phyloP scores from a whole-genome alignment of 805 yeast species.

The Naumovozyma baii region DNA sequence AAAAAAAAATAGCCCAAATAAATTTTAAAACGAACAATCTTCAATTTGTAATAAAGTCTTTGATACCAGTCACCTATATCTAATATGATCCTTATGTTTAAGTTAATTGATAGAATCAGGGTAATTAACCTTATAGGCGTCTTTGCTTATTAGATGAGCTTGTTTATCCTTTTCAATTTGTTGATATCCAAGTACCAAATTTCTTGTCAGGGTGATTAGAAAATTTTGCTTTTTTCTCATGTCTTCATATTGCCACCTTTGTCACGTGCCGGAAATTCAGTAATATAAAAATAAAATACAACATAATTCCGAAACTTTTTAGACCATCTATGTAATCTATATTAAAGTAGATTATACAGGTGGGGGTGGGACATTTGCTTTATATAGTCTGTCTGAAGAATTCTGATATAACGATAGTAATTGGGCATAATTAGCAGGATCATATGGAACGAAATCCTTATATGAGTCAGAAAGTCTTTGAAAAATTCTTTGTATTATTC shows the following conservation, averaged over 20 bases:
- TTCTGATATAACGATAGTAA: conserved; percentile 19
- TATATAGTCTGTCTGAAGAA: conserved; percentile 25
- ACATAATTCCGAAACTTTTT: too few relatives aligned
- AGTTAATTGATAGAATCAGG: too few relatives aligned
- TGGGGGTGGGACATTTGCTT: conserved; percentile 30
- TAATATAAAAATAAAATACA: too few relatives aligned
- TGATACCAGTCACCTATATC: too few relatives aligned
- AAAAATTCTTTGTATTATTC: conserved; percentile 22
- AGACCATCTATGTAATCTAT: too few relatives aligned
- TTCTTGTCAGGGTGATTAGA: not conserved
- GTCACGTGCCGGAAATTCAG: not conserved
- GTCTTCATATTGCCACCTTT: not conserved
- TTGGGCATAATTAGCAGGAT: conserved; percentile 16
- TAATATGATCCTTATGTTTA: too few relatives aligned
- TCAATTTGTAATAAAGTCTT: too few relatives aligned
- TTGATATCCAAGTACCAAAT: too few relatives aligned
- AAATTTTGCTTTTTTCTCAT: too few relatives aligned
- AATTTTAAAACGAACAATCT: too few relatives aligned
- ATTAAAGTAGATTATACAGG: conserved; percentile 9
- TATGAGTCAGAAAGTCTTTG: conserved; percentile 17
- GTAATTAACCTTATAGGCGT: conserved; percentile 1
- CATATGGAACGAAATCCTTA: conserved; percentile 19
- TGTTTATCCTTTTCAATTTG: not conserved
- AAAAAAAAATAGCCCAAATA: too few relatives aligned
- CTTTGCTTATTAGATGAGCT: not conserved